Conservation (phyloP, 208 protist species). For the Leishmania guyanensis region DNA sequence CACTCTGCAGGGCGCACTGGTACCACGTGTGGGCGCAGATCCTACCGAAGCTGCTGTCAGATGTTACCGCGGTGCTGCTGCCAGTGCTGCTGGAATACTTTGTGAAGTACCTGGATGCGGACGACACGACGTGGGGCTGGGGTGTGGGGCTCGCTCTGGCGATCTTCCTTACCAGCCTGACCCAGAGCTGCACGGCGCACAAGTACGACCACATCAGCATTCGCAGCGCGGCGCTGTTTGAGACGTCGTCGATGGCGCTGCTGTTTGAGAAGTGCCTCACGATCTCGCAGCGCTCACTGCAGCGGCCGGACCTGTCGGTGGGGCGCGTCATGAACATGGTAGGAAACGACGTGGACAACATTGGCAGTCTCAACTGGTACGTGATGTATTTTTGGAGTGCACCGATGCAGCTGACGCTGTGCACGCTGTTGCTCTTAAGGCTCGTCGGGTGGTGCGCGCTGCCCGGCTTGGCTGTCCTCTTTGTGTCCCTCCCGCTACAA, state of each 20-base stretch:
- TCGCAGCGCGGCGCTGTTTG: constrained; percentile 49
- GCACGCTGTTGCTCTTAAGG: constrained; percentile 43
- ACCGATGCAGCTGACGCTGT: constrained; percentile 62
- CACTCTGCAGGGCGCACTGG: constrained; percentile 34
- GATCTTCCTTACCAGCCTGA: constrained; percentile 36
- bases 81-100: constrained; percentile 49
- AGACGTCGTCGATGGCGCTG: constrained; percentile 56
- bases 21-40: constrained; percentile 43
- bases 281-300: constrained; percentile 32
- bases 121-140: constrained; percentile 22
- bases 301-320: constrained; percentile 61
- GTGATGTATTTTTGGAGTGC: constrained; percentile 80
- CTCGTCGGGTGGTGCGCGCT: constrained; percentile 69
- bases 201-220: constrained; percentile 73
- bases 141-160: constrained; percentile 29
- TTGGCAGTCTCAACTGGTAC: constrained; percentile 64
- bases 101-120: constrained; percentile 38
- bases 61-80: constrained; percentile 28
- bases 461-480: constrained; percentile 51
- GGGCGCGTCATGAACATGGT: constrained; percentile 88
- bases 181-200: constrained; percentile 42
- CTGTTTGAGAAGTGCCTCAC: constrained; percentile 84
- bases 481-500: constrained; percentile 72
- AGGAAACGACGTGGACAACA: constrained; percentile 34
- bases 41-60: constrained; percentile 33